Conservation (phyloP, 257 asterid genomes). For the Lantana camara region DNA sequence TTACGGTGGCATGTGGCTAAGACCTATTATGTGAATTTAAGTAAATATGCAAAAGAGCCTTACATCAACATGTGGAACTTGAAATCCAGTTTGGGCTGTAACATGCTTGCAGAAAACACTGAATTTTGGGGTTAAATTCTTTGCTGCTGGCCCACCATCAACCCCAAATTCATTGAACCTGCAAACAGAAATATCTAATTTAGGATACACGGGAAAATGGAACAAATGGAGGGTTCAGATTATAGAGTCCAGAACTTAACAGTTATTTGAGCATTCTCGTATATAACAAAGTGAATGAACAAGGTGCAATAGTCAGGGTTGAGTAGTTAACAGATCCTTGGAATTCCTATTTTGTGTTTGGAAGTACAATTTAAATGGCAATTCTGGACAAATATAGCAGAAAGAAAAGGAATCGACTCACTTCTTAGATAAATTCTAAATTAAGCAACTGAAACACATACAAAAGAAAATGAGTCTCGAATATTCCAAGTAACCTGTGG, state of each 20-base stretch:
- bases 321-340: neutral
- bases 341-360: neutral
- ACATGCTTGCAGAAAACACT: slow-evolving; percentile 64
- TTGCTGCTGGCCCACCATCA: slow-evolving; percentile 93
- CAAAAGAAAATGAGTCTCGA: no score
- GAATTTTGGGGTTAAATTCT: slow-evolving; percentile 67
- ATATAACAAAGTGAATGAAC: neutral
- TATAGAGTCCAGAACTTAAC: slow-evolving; percentile 1
- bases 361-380: neutral
- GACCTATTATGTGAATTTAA: neutral
- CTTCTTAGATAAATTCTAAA: no score
- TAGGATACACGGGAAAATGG: slow-evolving; percentile 12
- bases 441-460: no score
- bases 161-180: slow-evolving; percentile 82
- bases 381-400: neutral
- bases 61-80: slow-evolving; percentile 76
- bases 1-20: neutral
- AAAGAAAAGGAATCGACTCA: neutral
- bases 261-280: neutral
- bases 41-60: slow-evolving; percentile 28
- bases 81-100: slow-evolving; percentile 58
- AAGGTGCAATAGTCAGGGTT: neutral
- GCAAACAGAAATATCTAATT: slow-evolving; percentile 11
- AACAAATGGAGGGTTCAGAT: slow-evolving; percentile 5
- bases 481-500: no score